Base-by-base conservation (phyloP, 2,329 filamentous ascomycete genomes). In the Fusarium xyrophilum region DNA sequence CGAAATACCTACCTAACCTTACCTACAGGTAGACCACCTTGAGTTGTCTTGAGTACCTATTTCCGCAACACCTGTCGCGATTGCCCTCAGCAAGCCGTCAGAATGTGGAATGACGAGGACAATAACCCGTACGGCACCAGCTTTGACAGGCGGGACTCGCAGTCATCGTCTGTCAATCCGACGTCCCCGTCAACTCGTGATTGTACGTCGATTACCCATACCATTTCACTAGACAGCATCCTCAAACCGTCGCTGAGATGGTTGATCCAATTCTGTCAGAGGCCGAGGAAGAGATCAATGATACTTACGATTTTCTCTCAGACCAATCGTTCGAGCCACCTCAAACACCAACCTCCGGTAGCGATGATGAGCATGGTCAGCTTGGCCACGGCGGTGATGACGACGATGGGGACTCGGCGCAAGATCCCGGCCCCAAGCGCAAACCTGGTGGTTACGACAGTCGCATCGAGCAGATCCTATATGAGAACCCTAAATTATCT, bases 31-130 rank as follows among this genome's bases (percentile, higher is more conserved):
- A 65, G 32, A 59, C 28, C 28, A 47, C 28, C 27, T 23, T 32
- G n/a, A 21, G 15, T 25, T 21, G 44, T 35, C 28, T 23, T 35
- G 44, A 57, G 60, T 38, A 48, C 56, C 38, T 42, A 33, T 42
- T 53, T 53, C 38, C 39, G 48, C 53, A 70, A 27, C 39, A 46
- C 27, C 48, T 42, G 43, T 59, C 56, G 39, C 57, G 30, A 63
- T 70, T 64, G 60, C 62, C 40, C 55, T 36, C 58, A 60, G 50
- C 56, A 58, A 39, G 56, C 51, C 46, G 60, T 52, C 74, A 74
- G 44, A 56, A 98, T 98, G 95, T 98, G 95, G 95, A 96, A 97
- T 86, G 94, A 98, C 84, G 95, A 98, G 82, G 78, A 98, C 77
- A 98, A 98, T 82, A 98, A 98, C 79, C 95, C 95, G 8, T 97